Percentiles rank a stretch among this genome's conserved stretches.
phyloP scores from a whole-genome alignment of 2,329 filamentous ascomycete genomes.

The Fusarium sp. region DNA sequence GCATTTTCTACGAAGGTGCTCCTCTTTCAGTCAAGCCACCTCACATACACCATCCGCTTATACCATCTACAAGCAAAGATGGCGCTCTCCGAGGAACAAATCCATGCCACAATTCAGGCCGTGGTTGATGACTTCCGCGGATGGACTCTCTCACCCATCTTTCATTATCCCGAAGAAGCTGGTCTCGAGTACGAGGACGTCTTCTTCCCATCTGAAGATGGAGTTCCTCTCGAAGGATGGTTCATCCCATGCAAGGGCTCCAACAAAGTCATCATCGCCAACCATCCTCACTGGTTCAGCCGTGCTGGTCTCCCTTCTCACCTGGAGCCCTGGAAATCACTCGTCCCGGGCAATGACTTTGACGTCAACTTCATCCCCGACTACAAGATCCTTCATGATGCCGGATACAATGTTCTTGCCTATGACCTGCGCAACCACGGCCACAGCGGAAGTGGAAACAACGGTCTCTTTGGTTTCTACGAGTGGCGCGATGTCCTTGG shows the following conservation, averaged over 20 bases:
- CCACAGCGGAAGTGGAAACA: constrained; percentile 18
- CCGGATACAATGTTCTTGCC: constrained; percentile 23
- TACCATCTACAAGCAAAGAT: neutral
- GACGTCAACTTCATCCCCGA: constrained; percentile 33
- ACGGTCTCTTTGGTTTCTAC: constrained; percentile 30
- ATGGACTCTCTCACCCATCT: constrained; percentile 24
- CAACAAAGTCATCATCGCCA: constrained; percentile 29
- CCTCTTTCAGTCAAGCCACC: neutral
- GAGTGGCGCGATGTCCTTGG: constrained; percentile 32
- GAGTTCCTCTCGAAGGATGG: constrained; percentile 25
- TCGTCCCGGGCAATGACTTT: constrained; percentile 29
- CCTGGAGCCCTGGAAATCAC: constrained; percentile 15
- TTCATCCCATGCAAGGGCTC: constrained; percentile 26
- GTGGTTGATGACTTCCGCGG: constrained; percentile 27
- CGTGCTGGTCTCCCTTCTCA: constrained; percentile 26
- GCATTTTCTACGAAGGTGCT: neutral
- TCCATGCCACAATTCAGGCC: constrained; percentile 9
- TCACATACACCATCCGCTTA: neutral
- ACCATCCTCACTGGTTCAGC: constrained; percentile 33
- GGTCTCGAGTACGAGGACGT: constrained; percentile 23
- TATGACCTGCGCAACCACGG: constrained; percentile 32
- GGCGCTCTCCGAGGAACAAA: constrained; percentile 11
- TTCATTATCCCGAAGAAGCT: constrained; percentile 21
- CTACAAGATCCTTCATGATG: constrained; percentile 32
- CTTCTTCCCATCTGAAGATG: constrained; percentile 27